Percentiles rank a stretch among this genome's conserved stretches.
These are phyloP conservation scores for Fonsecaea nubica DNA, from an alignment of 2,329 filamentous ascomycete species.

Conservation along the genomic window DNA sequence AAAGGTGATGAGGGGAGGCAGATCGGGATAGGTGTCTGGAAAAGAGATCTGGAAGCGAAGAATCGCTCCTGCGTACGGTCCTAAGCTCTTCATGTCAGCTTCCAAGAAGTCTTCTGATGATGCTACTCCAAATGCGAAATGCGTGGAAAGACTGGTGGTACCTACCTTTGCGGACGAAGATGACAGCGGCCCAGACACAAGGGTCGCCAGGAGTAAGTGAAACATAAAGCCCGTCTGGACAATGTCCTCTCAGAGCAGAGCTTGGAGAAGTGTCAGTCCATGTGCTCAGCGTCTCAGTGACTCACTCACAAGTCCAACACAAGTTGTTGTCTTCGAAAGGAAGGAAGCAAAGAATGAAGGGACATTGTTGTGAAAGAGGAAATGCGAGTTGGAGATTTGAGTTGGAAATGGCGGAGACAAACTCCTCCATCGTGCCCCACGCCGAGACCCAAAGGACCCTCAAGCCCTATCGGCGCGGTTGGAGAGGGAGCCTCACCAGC, in stretches of 20 bases:
- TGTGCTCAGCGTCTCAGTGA: constrained; percentile 16
- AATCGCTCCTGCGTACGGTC: constrained; percentile 85
- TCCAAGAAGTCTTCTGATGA: not conserved
- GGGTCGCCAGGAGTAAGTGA: constrained; percentile 81
- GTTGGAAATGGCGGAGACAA: constrained; percentile 10
- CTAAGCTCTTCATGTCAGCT: constrained; percentile 54
- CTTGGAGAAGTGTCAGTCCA: constrained; percentile 54
- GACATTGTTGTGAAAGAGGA: constrained; percentile 27
- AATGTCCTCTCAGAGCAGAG: constrained; percentile 78
- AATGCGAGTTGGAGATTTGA: constrained; percentile 19
- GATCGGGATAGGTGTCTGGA: constrained; percentile 74
- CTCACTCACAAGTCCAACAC: constrained; percentile 78
- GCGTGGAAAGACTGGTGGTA: constrained; percentile 35
- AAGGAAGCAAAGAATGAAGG: constrained; percentile 43
- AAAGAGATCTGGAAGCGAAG: constrained; percentile 91
- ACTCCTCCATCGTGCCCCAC: constrained; percentile 14
- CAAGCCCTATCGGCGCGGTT: not conserved
- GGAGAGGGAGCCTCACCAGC: not conserved
- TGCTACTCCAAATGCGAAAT: not conserved
- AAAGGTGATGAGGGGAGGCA: constrained; percentile 86
- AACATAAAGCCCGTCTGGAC: constrained; percentile 86
- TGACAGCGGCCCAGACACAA: constrained; percentile 83
- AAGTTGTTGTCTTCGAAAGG: constrained; percentile 75
- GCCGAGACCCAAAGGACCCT: constrained; percentile 11
- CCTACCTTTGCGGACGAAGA: constrained; percentile 86